Conservation (phyloP, 208 protist species). For the Entamoeba dispar region DNA sequence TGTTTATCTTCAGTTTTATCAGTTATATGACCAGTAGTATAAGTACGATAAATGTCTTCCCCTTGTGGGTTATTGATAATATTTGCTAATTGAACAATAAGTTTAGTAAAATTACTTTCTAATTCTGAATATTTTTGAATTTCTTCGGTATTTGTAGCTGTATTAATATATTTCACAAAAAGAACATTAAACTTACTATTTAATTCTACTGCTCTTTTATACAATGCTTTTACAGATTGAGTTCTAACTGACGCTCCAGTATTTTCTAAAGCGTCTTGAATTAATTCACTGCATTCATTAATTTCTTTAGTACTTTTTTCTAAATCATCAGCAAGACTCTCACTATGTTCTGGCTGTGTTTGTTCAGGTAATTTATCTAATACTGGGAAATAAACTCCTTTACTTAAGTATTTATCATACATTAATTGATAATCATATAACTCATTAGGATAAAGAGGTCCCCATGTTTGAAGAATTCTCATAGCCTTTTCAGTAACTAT, state of each 20-base stretch:
- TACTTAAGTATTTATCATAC: not conserved
- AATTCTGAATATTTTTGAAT: not conserved
- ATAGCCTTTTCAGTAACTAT: not conserved
- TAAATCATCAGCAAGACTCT: not conserved
- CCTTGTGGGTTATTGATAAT: not conserved
- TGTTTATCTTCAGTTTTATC: not conserved
- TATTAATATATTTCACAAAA: not conserved
- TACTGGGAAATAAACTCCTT: not conserved
- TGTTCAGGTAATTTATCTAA: not conserved
- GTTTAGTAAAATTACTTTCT: not conserved
- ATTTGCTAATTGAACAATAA: not conserved
- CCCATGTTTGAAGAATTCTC: not conserved
- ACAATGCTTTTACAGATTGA: not conserved
- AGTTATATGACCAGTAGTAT: not conserved
- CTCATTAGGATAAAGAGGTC: not conserved
- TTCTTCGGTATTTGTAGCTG: not conserved
- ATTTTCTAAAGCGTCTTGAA: not conserved
- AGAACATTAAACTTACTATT: not conserved
- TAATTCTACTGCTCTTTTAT: not conserved
- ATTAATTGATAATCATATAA: not conserved
- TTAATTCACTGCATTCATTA: not conserved
- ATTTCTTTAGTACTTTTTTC: not conserved
- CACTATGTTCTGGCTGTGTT: not conserved
- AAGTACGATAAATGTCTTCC: not conserved
- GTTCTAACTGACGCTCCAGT: not conserved